A percentile compares a stretch with the other conserved stretches of the same genome.
phyloP scores from a whole-genome alignment of 306 rosid species.

The Rosa persica region DNA sequence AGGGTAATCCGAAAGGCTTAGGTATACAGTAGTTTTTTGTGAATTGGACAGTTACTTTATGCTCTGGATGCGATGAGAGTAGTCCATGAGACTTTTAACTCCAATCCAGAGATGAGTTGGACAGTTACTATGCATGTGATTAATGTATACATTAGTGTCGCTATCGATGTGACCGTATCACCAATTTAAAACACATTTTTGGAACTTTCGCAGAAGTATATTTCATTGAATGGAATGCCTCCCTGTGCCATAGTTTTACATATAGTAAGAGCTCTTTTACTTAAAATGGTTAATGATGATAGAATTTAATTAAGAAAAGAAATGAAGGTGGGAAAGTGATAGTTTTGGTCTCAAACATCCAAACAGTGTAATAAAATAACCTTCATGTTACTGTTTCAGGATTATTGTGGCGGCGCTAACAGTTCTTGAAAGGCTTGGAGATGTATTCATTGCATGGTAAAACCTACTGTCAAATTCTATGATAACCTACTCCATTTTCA shows the following conservation, averaged over 20 bases:
- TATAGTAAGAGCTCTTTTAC: neutral
- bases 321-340: neutral
- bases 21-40: neutral
- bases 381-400: constrained; percentile 44
- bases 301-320: neutral
- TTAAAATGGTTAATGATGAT: too few relatives aligned
- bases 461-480: neutral
- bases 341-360: neutral
- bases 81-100: neutral
- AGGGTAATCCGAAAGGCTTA: too few relatives aligned
- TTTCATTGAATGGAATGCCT: neutral
- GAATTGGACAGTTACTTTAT: neutral
- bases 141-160: neutral
- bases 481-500: neutral
- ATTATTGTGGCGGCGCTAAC: constrained; percentile 74
- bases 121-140: neutral
- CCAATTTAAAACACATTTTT: neutral
- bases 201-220: neutral
- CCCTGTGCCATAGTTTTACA: neutral
- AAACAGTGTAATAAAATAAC: neutral
- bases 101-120: neutral
- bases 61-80: neutral
- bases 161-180: neutral
- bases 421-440: constrained; percentile 64
- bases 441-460: constrained; percentile 69